Evolutionary conservation across 352 stramenopile species (phyloP).

Genomic region (Globisporangium polare): DNA sequence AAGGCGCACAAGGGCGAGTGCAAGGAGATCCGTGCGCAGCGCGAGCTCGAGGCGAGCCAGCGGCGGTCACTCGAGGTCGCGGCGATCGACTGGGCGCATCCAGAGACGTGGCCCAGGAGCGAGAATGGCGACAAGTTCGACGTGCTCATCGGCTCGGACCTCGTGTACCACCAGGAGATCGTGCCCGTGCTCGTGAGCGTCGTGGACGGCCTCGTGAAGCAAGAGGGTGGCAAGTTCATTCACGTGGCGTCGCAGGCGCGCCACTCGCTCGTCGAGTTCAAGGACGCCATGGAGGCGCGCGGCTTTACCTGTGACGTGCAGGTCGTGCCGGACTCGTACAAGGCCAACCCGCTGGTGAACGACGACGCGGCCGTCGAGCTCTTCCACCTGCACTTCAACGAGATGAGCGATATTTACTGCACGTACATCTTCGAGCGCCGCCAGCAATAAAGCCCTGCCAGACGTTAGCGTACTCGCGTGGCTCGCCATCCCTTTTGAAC

Average conservation of each 20-base stretch:
- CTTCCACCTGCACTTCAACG: conserved; percentile 87
- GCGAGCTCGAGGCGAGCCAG: conserved; percentile 18
- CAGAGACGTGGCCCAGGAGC: conserved; percentile 58
- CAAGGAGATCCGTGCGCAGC: conserved; percentile 52
- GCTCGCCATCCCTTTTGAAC: neutral
- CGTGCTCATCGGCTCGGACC: conserved; percentile 76
- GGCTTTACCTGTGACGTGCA: conserved; percentile 62
- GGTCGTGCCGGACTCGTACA: conserved; percentile 77
- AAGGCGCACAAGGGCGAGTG: conserved; percentile 83
- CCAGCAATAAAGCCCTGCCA: conserved; percentile 14
- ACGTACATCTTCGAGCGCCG: conserved; percentile 79
- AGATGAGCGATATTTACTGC: conserved; percentile 88
- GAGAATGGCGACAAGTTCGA: conserved; percentile 42
- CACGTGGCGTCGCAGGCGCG: conserved; percentile 78
- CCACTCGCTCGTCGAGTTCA: conserved; percentile 81
- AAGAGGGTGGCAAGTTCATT: conserved; percentile 53
- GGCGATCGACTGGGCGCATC: conserved; percentile 78
- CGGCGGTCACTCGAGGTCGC: conserved; percentile 45
- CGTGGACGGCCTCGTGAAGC: conserved; percentile 63
- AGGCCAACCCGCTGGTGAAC: conserved; percentile 78
- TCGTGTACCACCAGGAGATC: conserved; percentile 86
- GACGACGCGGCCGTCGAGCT: conserved; percentile 61
- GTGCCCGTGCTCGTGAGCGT: conserved; percentile 72
- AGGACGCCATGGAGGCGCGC: conserved; percentile 63
- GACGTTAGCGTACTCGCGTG: no score